These are phyloP conservation scores for Acacia acuminata DNA, from an alignment of 306 rosid species.

Conservation along the genomic window DNA sequence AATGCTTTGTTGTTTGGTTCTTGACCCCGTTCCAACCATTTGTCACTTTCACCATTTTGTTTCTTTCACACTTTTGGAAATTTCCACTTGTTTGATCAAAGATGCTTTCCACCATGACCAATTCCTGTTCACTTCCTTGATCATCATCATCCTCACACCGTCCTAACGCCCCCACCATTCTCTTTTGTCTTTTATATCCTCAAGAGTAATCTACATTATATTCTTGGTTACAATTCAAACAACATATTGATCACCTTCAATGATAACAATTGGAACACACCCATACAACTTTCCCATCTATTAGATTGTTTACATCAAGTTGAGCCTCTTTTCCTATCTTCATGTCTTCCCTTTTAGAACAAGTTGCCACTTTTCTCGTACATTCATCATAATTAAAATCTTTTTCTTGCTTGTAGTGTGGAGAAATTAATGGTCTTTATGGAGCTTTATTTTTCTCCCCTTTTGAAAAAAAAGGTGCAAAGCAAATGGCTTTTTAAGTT, in stretches of 20 bases:
- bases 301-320: slow-evolving; percentile 11
- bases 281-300: background rate
- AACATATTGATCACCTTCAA: background rate
- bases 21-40: background rate
- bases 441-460: background rate
- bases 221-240: background rate
- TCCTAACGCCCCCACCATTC: background rate
- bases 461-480: no score
- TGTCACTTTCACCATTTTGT: background rate
- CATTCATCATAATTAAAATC: background rate
- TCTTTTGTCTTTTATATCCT: background rate
- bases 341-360: slow-evolving; percentile 20
- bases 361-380: slow-evolving; percentile 22
- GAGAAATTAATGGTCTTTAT: background rate
- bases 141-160: slow-evolving; percentile 21
- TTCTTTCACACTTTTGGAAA: background rate
- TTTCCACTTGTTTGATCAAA: background rate
- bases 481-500: background rate
- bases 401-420: background rate
- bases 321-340: slow-evolving; percentile 20
- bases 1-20: background rate
- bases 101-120: slow-evolving; percentile 21
- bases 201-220: background rate
- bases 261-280: background rate
- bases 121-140: slow-evolving; percentile 10